Percentiles rank a stretch among this genome's conserved stretches.
These are phyloP conservation scores for Naganishia albida DNA, from an alignment of 1,284 basidiomycete genomes.

Conservation along the genomic window DNA sequence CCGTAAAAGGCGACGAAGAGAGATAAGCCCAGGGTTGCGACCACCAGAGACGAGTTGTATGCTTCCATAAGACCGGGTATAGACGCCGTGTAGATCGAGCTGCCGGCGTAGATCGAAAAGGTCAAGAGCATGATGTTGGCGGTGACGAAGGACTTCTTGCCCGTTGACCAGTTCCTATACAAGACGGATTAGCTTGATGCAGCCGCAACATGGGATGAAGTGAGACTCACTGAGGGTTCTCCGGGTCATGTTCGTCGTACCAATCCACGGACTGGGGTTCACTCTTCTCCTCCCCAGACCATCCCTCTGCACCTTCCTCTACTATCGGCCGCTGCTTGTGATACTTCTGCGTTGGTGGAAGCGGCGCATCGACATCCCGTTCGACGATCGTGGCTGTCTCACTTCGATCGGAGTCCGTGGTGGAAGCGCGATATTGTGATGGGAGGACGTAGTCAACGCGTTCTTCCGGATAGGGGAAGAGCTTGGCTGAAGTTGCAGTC, in stretches of 20 bases:
- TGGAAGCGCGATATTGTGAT: background rate
- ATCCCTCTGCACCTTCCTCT: slow-evolving; percentile 16
- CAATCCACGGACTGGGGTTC: slow-evolving; percentile 59
- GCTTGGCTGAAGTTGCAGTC: background rate
- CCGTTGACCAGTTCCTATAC: slow-evolving; percentile 31
- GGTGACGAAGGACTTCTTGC: slow-evolving; percentile 31
- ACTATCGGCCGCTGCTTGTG: slow-evolving; percentile 4
- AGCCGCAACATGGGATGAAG: background rate
- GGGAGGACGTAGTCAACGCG: slow-evolving; percentile 3
- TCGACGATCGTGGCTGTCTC: slow-evolving; percentile 19
- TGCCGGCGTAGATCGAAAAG: slow-evolving; percentile 34
- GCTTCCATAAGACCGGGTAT: slow-evolving; percentile 35
- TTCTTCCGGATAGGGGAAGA: slow-evolving; percentile 24
- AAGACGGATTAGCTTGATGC: background rate
- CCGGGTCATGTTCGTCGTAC: slow-evolving; percentile 64
- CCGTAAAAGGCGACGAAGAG: slow-evolving; percentile 39
- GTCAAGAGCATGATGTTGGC: slow-evolving; percentile 33
- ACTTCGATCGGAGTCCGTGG: background rate
- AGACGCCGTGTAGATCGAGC: slow-evolving; percentile 33
- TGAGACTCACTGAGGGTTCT: slow-evolving; percentile 63
- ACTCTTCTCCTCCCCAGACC: slow-evolving; percentile 15
- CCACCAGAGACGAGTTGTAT: slow-evolving; percentile 29
- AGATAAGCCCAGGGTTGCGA: slow-evolving; percentile 35
- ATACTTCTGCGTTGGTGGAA: slow-evolving; percentile 10
- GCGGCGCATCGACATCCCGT: slow-evolving; percentile 15